A percentile compares a stretch with the other conserved stretches of the same genome.
These are phyloP conservation scores for Fusarium longipes DNA, from an alignment of 2,329 filamentous ascomycete genomes.

Conservation along the genomic window DNA sequence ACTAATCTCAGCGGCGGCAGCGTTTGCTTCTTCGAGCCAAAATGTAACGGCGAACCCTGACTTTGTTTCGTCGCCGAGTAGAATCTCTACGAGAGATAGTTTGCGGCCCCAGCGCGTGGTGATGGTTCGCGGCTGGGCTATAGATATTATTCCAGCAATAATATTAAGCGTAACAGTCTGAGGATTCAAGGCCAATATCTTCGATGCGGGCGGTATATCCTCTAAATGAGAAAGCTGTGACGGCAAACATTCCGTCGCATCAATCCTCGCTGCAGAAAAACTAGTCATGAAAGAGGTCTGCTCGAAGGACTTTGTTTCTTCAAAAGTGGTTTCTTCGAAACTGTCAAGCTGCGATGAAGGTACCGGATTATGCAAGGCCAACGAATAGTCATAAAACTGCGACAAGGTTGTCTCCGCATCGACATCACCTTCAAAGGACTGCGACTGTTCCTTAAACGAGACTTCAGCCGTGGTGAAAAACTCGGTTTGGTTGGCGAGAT, in stretches of 20 bases:
- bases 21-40: conserved; percentile 71
- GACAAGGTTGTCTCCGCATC: conserved; percentile 59
- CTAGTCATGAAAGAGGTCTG: conserved; percentile 55
- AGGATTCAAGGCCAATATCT: conserved; percentile 75
- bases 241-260: conserved; percentile 41
- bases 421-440: conserved; percentile 40
- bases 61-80: conserved; percentile 87
- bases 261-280: conserved; percentile 48
- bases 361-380: conserved; percentile 75
- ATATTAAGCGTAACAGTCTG: conserved; percentile 86
- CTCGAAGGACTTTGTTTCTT: conserved; percentile 42
- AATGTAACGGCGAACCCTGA: conserved; percentile 85
- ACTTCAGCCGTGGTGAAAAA: conserved; percentile 62
- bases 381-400: conserved; percentile 82
- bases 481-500: conserved; percentile 50
- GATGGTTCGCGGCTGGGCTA: conserved; percentile 74
- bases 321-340: conserved; percentile 42
- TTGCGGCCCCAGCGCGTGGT: conserved; percentile 71
- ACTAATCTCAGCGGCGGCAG: conserved; percentile 49
- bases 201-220: conserved; percentile 74
- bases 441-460: conserved; percentile 47
- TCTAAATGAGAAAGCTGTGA: conserved; percentile 66
- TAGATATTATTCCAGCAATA: conserved; percentile 81
- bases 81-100: conserved; percentile 77
- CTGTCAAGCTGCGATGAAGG: conserved; percentile 68